Percentiles rank a stretch among this genome's conserved stretches.
Conservation (phyloP, 208 protist species). For the Borovskyia barvae region DNA sequence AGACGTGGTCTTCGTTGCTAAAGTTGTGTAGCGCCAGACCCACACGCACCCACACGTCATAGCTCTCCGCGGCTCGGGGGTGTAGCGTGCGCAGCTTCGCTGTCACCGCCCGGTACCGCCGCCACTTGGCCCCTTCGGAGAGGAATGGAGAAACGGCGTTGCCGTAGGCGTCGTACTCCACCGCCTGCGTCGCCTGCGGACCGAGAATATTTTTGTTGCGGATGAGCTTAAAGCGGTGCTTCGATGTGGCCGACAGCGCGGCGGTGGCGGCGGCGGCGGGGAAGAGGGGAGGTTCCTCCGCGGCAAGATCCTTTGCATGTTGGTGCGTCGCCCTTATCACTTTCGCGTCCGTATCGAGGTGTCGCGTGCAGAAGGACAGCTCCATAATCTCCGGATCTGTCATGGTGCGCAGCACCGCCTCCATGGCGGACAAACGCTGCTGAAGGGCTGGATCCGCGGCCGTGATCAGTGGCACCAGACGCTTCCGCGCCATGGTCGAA, state of each 20-base stretch:
- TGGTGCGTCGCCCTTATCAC: conserved; percentile 21
- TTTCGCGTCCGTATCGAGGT: conserved; percentile 30
- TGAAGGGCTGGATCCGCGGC: conserved; percentile 52
- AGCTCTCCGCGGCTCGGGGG: conserved; percentile 54
- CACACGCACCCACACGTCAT: conserved; percentile 80
- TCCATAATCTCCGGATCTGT: conserved; percentile 71
- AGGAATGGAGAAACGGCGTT: conserved; percentile 73
- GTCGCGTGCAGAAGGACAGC: conserved; percentile 61
- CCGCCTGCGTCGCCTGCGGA: conserved; percentile 36
- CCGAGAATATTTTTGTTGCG: conserved; percentile 48
- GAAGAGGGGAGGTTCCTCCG: no score
- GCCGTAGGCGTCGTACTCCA: conserved; percentile 80
- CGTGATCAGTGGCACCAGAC: conserved; percentile 43
- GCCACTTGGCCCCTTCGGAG: conserved; percentile 72
- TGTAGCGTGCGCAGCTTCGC: conserved; percentile 58
- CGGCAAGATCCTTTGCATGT: conserved; percentile 11
- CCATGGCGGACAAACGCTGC: conserved; percentile 44
- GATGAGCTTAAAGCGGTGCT: conserved; percentile 56
- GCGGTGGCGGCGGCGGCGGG: conserved; percentile 5
- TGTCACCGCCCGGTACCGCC: conserved; percentile 58
- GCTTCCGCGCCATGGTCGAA: conserved; percentile 17
- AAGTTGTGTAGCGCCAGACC: conserved; percentile 87
- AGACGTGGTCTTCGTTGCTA: conserved; percentile 83
- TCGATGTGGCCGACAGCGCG: conserved; percentile 20
- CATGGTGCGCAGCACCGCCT: conserved; percentile 47